Evolutionary conservation across 208 protist species (phyloP), one percentile per base, ranked within the genome.

Genomic region (Trypanosoma rangeli): DNA sequence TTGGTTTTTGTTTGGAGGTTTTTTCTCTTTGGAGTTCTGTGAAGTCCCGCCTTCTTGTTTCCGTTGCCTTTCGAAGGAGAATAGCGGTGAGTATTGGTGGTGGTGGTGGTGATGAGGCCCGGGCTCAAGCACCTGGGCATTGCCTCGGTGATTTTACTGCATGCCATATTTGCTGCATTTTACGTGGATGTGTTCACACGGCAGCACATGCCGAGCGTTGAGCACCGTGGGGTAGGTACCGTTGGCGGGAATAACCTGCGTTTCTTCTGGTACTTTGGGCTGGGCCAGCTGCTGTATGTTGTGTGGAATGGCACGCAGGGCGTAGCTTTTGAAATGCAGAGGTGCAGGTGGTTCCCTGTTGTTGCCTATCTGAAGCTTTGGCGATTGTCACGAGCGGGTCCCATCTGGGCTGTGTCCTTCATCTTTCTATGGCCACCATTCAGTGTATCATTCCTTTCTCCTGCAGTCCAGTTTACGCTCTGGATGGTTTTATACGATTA

Each of bases 91-190:
- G 7, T 37, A 37, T 2, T 28, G 10, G 10, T 26, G 48, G 48
- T 53, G 48, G 20, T 29, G 20, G 50, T 9, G 50, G 50, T 29
- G 50, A n/a, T 29, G 50, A 59, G 33, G 20, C 59, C 61, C 33
- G 39, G 50, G 39, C 33, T 22, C 26, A 66, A 49, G 22, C 57
- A 67, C 28, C 31, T 61, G 18, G 50, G 28, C 28, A 49, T 35
- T 49, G 24, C 61, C 37, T 31, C 64, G 5, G 35, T 76, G 18
- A 35, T 64, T 42, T 20, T 72, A 31, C 46, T 82, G n/a, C 66
- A 83, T 22, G 58, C 73, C 29, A 64, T 83, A 28, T 83, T 72
- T 59, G 61, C 58, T 29, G 64, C 73, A 20, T 64, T 79, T 68
- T 83, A 76, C 57, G 39, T 64, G 33, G 68, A 83, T 53, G 37